Percentiles rank a stretch among this genome's conserved stretches.
Conservation (phyloP, 2,329 filamentous ascomycete genomes). For the Dactylellina drechsleri region DNA sequence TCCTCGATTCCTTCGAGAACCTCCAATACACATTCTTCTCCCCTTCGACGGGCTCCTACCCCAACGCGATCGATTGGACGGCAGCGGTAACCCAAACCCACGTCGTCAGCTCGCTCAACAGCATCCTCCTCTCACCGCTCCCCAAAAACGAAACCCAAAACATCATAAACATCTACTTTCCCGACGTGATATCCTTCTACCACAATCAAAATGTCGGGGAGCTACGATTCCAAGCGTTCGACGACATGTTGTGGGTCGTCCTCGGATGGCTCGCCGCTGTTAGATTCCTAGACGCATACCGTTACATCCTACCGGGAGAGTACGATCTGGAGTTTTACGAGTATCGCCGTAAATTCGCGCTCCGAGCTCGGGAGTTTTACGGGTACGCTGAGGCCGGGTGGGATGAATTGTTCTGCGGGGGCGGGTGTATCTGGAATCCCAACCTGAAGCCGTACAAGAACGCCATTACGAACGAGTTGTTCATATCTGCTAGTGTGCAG, state of each 20-base stretch:
- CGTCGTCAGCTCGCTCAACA: conserved; percentile 76
- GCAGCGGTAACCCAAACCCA: conserved; percentile 84
- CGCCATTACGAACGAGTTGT: conserved; percentile 93
- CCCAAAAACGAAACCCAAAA: conserved; percentile 66
- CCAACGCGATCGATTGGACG: conserved; percentile 90
- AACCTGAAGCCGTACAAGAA: conserved; percentile 86
- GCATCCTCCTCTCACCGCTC: conserved; percentile 67
- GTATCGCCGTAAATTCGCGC: conserved; percentile 80
- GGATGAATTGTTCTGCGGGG: conserved; percentile 81
- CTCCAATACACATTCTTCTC: conserved; percentile 84
- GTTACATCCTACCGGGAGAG: conserved; percentile 28
- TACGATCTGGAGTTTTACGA: conserved; percentile 41
- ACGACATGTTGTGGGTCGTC: conserved; percentile 96
- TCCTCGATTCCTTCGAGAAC: conserved; percentile 68
- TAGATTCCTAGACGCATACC: conserved; percentile 70
- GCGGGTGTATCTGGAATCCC: conserved; percentile 92
- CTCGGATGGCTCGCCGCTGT: conserved; percentile 87
- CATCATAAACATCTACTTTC: conserved; percentile 83
- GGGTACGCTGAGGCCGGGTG: conserved; percentile 81
- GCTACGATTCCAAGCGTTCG: conserved; percentile 81
- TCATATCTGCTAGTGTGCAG: conserved; percentile 80
- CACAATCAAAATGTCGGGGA: conserved; percentile 84
- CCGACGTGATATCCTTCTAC: conserved; percentile 79
- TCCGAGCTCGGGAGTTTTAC: conserved; percentile 86
- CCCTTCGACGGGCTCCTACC: conserved; percentile 82